phyloP scores from a whole-genome alignment of 2,329 filamentous ascomycete genomes.

The Aspergillus jensenii region DNA sequence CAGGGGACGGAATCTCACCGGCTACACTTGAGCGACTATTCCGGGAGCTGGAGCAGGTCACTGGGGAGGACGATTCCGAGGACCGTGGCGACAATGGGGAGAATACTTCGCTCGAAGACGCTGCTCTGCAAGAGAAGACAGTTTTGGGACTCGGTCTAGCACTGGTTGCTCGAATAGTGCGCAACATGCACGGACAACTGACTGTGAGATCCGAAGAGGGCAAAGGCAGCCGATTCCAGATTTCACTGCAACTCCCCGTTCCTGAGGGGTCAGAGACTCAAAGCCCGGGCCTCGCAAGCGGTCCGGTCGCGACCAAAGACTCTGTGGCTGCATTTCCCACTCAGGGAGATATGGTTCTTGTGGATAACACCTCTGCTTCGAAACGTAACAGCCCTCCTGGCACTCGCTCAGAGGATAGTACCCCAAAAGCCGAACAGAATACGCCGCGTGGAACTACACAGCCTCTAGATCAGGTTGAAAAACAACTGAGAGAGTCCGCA shows the following conservation, averaged over 20 bases:
- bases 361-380: slow-evolving; percentile 28
- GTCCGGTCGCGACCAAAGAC: slow-evolving; percentile 17
- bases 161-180: slow-evolving; percentile 78
- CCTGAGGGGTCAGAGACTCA: slow-evolving; percentile 35
- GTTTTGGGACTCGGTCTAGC: slow-evolving; percentile 81
- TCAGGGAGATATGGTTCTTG: slow-evolving; percentile 40
- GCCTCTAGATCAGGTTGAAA: no score
- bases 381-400: background rate
- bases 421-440: background rate
- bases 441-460: background rate
- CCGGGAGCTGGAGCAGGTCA: slow-evolving; percentile 66
- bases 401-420: background rate
- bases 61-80: slow-evolving; percentile 53
- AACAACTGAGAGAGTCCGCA: background rate
- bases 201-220: slow-evolving; percentile 80
- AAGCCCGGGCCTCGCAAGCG: background rate
- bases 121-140: slow-evolving; percentile 30
- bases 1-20: slow-evolving; percentile 64
- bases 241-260: slow-evolving; percentile 73
- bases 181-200: slow-evolving; percentile 88
- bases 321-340: slow-evolving; percentile 7
- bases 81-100: slow-evolving; percentile 16
- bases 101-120: background rate
- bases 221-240: slow-evolving; percentile 77
- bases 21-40: slow-evolving; percentile 61